Evolutionary conservation across 106 monocot genomes (phyloP).

Genomic region (Phalaenopsis equestris): DNA sequence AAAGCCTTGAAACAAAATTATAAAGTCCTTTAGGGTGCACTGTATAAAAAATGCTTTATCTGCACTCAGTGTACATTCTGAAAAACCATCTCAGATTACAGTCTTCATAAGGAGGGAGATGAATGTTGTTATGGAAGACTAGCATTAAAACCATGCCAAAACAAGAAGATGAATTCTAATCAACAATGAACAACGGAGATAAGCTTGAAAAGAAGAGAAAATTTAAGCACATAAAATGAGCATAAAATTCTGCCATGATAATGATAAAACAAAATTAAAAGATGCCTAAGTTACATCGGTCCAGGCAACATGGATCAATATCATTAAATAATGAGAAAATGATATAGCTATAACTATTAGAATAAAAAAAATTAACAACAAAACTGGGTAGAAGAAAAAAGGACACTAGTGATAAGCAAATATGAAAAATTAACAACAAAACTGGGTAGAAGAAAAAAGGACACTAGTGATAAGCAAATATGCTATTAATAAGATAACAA

Average conservation of each 20-base stretch:
- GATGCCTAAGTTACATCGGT: neutral
- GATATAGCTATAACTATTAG: neutral
- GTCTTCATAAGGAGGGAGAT: neutral
- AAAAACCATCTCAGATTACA: neutral
- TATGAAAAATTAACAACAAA: neutral
- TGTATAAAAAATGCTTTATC: no score
- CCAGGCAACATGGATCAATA: neutral
- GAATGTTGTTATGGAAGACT: neutral
- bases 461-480: neutral
- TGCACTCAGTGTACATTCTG: no score
- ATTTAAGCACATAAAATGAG: neutral
- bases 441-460: neutral
- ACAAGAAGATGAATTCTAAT: neutral
- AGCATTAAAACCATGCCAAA: neutral
- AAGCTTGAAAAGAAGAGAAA: neutral
- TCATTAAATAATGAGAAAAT: slow-evolving; percentile 2
- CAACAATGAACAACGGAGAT: neutral
- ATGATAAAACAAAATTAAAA: neutral
- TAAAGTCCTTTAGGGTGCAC: no score
- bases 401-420: neutral
- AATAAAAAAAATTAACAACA: neutral
- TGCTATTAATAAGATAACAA: neutral
- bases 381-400: neutral
- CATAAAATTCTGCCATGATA: neutral
- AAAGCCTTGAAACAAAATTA: no score